Conservation (phyloP, 2,329 filamentous ascomycete genomes). For the Neopestalotiopsis rosae region DNA sequence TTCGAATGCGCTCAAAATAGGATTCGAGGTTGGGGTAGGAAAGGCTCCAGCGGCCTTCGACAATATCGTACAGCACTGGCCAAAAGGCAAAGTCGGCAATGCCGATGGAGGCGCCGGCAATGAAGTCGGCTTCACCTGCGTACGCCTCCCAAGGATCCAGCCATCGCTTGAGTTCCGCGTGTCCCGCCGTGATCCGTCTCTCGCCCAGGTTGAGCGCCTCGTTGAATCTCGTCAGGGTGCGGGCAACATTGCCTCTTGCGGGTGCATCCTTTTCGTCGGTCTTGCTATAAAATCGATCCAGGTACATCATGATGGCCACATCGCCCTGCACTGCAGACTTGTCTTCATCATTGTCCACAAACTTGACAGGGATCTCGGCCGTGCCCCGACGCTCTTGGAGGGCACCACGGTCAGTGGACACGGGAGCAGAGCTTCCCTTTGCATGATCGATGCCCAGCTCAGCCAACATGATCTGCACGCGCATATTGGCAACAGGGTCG, state of each 20-base stretch:
- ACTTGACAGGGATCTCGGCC: constrained; percentile 47
- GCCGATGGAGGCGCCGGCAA: constrained; percentile 47
- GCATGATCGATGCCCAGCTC: constrained; percentile 53
- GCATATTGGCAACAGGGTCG: constrained; percentile 53
- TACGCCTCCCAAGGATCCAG: constrained; percentile 48
- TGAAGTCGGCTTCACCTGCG: constrained; percentile 44
- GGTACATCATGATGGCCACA: constrained; percentile 61
- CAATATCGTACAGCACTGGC: constrained; percentile 57
- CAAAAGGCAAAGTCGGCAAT: constrained; percentile 63
- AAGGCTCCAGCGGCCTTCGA: constrained; percentile 23
- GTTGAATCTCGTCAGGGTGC: constrained; percentile 48
- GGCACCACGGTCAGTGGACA: constrained; percentile 21
- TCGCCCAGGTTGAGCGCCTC: constrained; percentile 43
- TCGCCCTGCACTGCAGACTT: constrained; percentile 56
- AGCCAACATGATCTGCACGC: constrained; percentile 55
- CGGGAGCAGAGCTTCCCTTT: constrained; percentile 39
- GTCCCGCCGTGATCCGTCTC: constrained; percentile 36
- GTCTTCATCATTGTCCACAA: constrained; percentile 58
- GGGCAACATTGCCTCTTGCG: constrained; percentile 39
- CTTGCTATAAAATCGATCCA: constrained; percentile 58
- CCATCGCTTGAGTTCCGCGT: constrained; percentile 35
- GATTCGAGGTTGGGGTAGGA: constrained; percentile 43
- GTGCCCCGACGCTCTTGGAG: not conserved
- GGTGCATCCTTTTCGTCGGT: constrained; percentile 29
- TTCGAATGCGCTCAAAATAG: constrained; percentile 38